Base-by-base conservation (phyloP, 192 early-diverging fungal species). In the Bifiguratus adelaidae region DNA sequence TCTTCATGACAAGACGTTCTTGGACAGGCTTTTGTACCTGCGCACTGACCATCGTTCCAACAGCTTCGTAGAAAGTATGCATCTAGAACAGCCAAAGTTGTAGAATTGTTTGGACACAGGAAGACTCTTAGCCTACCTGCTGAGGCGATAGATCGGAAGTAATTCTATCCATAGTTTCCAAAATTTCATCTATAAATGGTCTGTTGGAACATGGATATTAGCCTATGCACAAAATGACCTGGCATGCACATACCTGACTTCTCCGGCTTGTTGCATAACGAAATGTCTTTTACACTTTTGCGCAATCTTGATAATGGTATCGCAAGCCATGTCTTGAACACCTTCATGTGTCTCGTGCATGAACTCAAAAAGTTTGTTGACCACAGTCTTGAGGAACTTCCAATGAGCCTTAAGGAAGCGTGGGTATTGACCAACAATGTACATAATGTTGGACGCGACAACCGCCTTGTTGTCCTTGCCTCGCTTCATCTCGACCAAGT, bases 401-500 rank as follows among this genome's bases (percentile, higher is more conserved):
- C 96, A 99, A 58, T 99, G 96, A 2, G 92, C 92, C 60, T 97
- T 99, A 53, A 99, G 76, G 77, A 99, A 99, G n/a, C 96, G 85
- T 41, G 96, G 96, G 60, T 99, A 99, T 71, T 99, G 96, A 13
- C 96, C 96, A n/a, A 99, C 96, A 53, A 95, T 90, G 58, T 99
- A 99, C 96, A 99, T 99, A 51, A 99, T 99, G 65, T 99, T 97
- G 25, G 93, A 91, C 0, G 96, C 96, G 15, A 97, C 93, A 22
- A 99, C 89, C 4, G 96, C 96, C 74, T 99, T 99, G 74, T 99
- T 99, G 55, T 97, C 96, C 74, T 99, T 99, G 48, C 96, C 96
- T 24, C 92, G 78, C 67, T 94, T 96, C 74, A 89, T 83, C 61
- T 99, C 96, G 60, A 82, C 86, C n/a, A 99, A 71, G 36, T 83